Conservation (phyloP, 1,139 yeast genomes). For the Blastobotrys capitulatus region DNA sequence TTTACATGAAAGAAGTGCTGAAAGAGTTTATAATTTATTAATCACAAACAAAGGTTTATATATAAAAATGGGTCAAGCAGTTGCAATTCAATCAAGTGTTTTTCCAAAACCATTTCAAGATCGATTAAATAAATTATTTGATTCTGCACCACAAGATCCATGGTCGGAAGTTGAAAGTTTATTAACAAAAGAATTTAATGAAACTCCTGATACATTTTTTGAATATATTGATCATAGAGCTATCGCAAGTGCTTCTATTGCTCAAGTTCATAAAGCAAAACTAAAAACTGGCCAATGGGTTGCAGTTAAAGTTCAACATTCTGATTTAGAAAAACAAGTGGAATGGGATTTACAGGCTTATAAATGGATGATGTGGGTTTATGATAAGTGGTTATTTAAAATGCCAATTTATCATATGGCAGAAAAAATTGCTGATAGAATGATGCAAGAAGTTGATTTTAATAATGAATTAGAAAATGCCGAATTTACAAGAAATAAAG, state of each 20-base stretch:
- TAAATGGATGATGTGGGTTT: constrained; percentile 45
- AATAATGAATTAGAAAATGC: constrained; percentile 52
- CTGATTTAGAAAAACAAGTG: constrained; percentile 52
- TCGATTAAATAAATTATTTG: constrained; percentile 54
- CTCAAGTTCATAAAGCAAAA: constrained; percentile 61
- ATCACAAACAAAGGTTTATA: constrained; percentile 62
- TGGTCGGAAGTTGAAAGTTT: constrained; percentile 51
- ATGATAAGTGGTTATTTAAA: constrained; percentile 51
- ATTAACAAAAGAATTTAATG: constrained; percentile 44
- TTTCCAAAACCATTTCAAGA: constrained; percentile 60
- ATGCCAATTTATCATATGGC: constrained; percentile 58
- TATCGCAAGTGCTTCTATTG: constrained; percentile 67
- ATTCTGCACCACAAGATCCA: constrained; percentile 62
- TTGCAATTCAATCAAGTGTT: constrained; percentile 63
- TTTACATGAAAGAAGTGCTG: constrained; percentile 58
- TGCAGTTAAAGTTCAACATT: constrained; percentile 67
- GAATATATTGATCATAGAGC: constrained; percentile 47
- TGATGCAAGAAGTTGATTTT: constrained; percentile 60
- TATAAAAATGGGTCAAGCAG: constrained; percentile 70
- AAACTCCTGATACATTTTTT: constrained; percentile 44
- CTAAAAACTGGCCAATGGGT: constrained; percentile 51
- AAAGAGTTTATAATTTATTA: constrained; percentile 48
- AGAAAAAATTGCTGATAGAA: constrained; percentile 51
- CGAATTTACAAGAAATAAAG: constrained; percentile 29
- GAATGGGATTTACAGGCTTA: constrained; percentile 56